Percentiles rank a stretch among this genome's conserved stretches.
Evolutionary conservation across 2,329 filamentous ascomycete genomes (phyloP).

Genomic region (Penicillium hordei): DNA sequence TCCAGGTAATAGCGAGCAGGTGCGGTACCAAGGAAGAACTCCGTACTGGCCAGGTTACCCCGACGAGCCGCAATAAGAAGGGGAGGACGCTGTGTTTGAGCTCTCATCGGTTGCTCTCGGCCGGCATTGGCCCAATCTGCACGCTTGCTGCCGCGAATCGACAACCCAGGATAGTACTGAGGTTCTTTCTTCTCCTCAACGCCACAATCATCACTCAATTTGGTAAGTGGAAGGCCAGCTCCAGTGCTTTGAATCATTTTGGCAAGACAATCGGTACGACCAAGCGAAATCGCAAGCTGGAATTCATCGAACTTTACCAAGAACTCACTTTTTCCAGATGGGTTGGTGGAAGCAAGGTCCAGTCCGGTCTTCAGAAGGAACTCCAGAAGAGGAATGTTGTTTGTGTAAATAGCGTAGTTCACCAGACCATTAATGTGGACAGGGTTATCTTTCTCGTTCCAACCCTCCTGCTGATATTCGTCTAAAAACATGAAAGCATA

Average conservation of each 20-base stretch:
- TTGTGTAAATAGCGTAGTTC: constrained; percentile 50
- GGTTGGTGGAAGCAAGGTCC: constrained; percentile 15
- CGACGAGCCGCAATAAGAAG: constrained; percentile 34
- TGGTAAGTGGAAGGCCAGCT: constrained; percentile 66
- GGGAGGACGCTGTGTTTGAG: constrained; percentile 21
- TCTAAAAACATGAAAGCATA: constrained; percentile 30
- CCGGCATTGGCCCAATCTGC: constrained; percentile 71
- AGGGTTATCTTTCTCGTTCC: not conserved
- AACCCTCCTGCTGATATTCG: not conserved
- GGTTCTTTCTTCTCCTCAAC: constrained; percentile 64
- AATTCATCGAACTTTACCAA: constrained; percentile 30
- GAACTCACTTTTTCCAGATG: constrained; percentile 2
- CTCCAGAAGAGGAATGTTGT: constrained; percentile 56
- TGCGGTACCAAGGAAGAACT: constrained; percentile 75
- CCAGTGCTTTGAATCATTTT: constrained; percentile 66
- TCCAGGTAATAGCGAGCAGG: constrained; percentile 67
- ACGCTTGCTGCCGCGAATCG: constrained; percentile 72
- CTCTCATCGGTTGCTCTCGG: constrained; percentile 29
- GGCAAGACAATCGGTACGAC: constrained; percentile 39
- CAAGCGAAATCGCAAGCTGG: constrained; percentile 45
- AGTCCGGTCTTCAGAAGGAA: constrained; percentile 57
- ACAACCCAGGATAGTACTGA: constrained; percentile 73
- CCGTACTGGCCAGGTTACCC: constrained; percentile 65
- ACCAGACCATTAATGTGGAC: constrained; percentile 30
- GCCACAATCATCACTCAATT: constrained; percentile 65